Evolutionary conservation across 2,329 filamentous ascomycete genomes (phyloP).

Genomic region (Teratosphaeria destructans): DNA sequence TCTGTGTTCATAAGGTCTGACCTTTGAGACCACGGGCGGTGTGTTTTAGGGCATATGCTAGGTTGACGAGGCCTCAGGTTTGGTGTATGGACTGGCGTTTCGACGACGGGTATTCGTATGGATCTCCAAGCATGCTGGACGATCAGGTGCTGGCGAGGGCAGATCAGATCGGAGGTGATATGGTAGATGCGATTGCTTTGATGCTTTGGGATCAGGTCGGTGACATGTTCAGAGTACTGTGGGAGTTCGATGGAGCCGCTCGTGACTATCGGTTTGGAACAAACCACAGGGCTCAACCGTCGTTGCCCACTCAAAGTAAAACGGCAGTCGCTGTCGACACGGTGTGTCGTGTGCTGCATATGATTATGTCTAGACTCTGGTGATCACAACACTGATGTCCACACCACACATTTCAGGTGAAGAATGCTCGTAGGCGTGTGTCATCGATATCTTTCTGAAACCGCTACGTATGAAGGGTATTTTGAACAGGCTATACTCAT

Average conservation of each 20-base stretch:
- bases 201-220: not conserved
- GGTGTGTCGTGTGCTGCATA: not conserved
- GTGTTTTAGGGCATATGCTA: not conserved
- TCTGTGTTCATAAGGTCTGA: constrained; percentile 21
- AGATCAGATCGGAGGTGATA: not conserved
- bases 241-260: not conserved
- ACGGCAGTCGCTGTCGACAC: not conserved
- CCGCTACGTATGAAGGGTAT: not conserved
- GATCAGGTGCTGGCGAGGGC: not conserved
- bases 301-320: not conserved
- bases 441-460: not conserved
- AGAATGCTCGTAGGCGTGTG: not conserved
- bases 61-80: not conserved
- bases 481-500: not conserved
- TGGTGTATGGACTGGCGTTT: not conserved
- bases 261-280: not conserved
- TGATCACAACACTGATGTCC: not conserved
- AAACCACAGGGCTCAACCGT: not conserved
- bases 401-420: too few relatives aligned
- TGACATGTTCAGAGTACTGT: too few relatives aligned
- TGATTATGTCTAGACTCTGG: not conserved
- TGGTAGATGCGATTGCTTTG: not conserved
- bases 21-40: not conserved
- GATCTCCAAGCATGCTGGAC: not conserved
- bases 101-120: not conserved